Evolutionary conservation across 140 eudicot genomes (phyloP), one percentile per base, ranked within the genome.

Genomic region (Anethum foeniculum): DNA sequence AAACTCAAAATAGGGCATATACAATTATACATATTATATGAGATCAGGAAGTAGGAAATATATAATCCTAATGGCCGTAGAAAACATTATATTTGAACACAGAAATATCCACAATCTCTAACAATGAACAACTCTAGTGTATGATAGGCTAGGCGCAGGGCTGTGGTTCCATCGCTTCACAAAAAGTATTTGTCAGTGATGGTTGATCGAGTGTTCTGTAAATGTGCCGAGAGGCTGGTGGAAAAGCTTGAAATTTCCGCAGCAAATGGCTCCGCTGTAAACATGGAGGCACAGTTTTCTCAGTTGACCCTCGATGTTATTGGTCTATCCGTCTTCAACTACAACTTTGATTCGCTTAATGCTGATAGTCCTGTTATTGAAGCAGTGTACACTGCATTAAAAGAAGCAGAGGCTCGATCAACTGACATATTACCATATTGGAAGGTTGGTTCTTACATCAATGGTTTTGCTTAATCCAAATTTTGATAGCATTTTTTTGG

Each of bases 81-180:
- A 23, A 6, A 56, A 62, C 2, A 11, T 34, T 27, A 62, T 3
- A n/a, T 27, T 62, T 62, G 36, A 62, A 25, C 71, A 11, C 36
- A 62, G 36, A 62, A 7, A 62, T 62, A 62, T 62, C 36, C 11
- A 7, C 28, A 62, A 62, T 62, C 18, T 62, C 36, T 62, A 62
- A 62, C 36, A 62, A 62, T 27, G 30, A 62, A 62, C 71, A 79
- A 81, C 30, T 82, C 79, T 79, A 81, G 80, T 73, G 82, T 83
- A 79, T 89, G 82, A 83, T 85, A 92, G 98, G 98, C 91, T 79
- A 92, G 97, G 85, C 97, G 97, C 81, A 92, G 98, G 90, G 97
- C 98, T 69, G 98, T 94, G 77, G 96, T 94, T 83, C 98, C 98
- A 80, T 94, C 98, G 14, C 98, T 94, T 86, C 98, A 94, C 95